Evolutionary conservation across 1,139 yeast species (phyloP), one percentile per base, ranked within the genome.

Genomic region (Taphrina wiesneri): DNA sequence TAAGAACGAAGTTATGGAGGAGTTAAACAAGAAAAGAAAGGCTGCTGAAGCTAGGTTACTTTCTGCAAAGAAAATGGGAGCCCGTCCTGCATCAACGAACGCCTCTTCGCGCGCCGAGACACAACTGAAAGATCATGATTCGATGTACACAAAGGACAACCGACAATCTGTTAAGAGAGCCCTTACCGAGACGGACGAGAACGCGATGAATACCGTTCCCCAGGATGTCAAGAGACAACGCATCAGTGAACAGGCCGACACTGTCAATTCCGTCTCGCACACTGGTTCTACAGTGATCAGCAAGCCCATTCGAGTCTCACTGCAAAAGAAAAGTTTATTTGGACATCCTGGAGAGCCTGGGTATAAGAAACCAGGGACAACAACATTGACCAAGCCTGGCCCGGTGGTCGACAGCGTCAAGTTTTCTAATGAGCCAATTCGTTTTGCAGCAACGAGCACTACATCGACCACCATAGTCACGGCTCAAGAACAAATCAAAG

Each of bases 371-470:
- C 61, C 67, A 11, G 57, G 62, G 26, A 56, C 61, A 45, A 47
- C 63, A 25, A 54, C 61, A 4, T n/a, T 49, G 30, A 15, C 28
- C 56, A 32, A 51, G 30, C 28, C 75, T 11, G 62, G 67, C 0
- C 77, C 79, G 3, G 70, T 69, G 28, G 78, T 74, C 2, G 79
- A 77, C 13, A 74, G 76, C 1, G 77, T 77, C 49, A 77, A 75
- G 68, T 75, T 75, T 59, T 74, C 78, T 5, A 73, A 70, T 32
- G 80, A 77, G 9, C 72, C 71, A 67, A 70, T 77, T 46, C 70
- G 73, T 59, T 77, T 77, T 63, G 77, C 72, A 2, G 61, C 69
- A n/a, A 45, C 25, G 25, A 21, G 28, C n/a, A 21, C 49, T 23
- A 2, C 49, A 9, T 17, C 49, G n/a, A 45, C 49, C 11, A 26